phyloP scores from a whole-genome alignment of 768 basidiomycete species.

The Mycena chlorophos region DNA sequence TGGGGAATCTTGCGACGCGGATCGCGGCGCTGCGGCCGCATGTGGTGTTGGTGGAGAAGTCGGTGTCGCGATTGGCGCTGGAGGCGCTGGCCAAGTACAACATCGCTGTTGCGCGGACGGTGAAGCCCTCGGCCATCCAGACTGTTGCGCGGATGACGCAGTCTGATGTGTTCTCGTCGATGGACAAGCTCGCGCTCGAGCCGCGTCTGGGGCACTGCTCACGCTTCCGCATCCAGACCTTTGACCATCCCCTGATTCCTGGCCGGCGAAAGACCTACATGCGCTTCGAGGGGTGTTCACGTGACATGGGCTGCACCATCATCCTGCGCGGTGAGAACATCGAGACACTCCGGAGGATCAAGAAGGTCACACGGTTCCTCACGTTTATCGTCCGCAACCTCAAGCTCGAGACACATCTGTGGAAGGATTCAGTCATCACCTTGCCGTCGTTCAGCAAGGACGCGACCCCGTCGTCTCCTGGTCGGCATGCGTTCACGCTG shows the following conservation, averaged over 20 bases:
- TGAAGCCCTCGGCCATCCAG: constrained; percentile 84
- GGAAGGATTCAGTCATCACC: constrained; percentile 85
- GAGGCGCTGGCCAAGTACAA: constrained; percentile 83
- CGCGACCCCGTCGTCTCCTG: constrained; percentile 55
- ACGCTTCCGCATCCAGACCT: constrained; percentile 86
- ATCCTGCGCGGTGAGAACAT: constrained; percentile 85
- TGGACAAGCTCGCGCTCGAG: constrained; percentile 89
- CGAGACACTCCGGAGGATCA: constrained; percentile 78
- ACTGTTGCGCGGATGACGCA: constrained; percentile 93
- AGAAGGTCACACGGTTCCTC: constrained; percentile 90
- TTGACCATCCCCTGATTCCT: constrained; percentile 92
- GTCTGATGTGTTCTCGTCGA: constrained; percentile 91
- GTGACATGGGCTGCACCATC: constrained; percentile 93
- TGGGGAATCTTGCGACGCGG: constrained; percentile 82
- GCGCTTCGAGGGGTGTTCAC: constrained; percentile 95
- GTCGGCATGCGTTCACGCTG: constrained; percentile 24
- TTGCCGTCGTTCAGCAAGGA: constrained; percentile 65
- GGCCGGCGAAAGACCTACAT: constrained; percentile 93
- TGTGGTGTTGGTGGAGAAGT: constrained; percentile 87
- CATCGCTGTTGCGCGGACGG: constrained; percentile 87
- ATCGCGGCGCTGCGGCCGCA: constrained; percentile 92
- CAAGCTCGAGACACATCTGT: constrained; percentile 91
- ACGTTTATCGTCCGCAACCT: constrained; percentile 90
- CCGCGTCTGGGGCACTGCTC: constrained; percentile 88
- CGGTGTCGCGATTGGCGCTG: constrained; percentile 86